Evolutionary conservation across 306 rosid genomes (phyloP).

Genomic region (Comarum palustre): DNA sequence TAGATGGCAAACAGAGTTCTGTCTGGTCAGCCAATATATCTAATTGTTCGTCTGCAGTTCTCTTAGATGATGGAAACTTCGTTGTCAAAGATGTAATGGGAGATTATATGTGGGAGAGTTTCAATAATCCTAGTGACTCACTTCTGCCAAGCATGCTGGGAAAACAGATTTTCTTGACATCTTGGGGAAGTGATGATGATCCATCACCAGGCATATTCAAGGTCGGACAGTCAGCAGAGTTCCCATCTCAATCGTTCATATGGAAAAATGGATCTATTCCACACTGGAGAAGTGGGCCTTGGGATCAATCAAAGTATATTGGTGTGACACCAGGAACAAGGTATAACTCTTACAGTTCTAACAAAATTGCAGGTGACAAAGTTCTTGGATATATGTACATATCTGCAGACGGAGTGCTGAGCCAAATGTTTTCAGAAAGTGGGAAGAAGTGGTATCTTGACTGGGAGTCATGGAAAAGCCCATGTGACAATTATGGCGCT

Average conservation of each 20-base stretch:
- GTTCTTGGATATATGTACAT: neutral
- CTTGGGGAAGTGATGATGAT: neutral
- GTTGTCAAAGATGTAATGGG: neutral
- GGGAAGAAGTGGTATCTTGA: neutral
- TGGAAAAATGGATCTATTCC: neutral
- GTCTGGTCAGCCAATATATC: slow-evolving; percentile 33
- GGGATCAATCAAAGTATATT: neutral
- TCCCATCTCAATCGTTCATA: neutral
- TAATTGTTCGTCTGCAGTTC: slow-evolving; percentile 29
- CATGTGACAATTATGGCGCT: neutral
- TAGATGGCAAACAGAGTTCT: slow-evolving; percentile 18
- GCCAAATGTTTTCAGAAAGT: neutral
- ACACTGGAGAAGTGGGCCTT: neutral
- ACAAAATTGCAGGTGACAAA: neutral
- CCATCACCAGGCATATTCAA: neutral
- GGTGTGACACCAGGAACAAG: neutral
- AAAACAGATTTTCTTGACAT: neutral
- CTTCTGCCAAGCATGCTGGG: neutral
- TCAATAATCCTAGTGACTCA: slow-evolving; percentile 24
- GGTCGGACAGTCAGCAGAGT: neutral
- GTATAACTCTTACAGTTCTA: neutral
- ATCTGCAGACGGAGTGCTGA: neutral
- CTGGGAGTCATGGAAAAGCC: neutral
- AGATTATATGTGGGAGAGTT: slow-evolving; percentile 38
- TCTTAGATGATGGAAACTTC: slow-evolving; percentile 28